Base-by-base conservation (phyloP, 176 grass and related monocot species). In the Tuctoria greenei region DNA sequence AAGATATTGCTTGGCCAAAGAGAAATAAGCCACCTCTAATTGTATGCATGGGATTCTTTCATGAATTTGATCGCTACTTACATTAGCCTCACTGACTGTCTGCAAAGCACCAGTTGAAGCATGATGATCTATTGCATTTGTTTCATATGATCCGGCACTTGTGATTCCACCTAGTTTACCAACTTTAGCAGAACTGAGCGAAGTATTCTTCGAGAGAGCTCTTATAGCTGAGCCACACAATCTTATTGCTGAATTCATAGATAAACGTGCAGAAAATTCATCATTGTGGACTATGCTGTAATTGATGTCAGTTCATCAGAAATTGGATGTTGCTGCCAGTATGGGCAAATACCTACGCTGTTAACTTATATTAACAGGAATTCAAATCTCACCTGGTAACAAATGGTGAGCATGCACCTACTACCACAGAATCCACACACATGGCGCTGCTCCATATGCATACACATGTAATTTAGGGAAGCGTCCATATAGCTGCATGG, bases 401-500 rank as follows among this genome's bases (percentile, higher is more conserved):
- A 84, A 92, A 97, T 11, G 59, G 73, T 71, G 84, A 93, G 64
- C 91, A 97, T 47, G 86, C 78, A 47, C 93, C 91, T 45, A 91
- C 94, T 68, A 93, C 73, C 67, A 84, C 69, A 24, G 78, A 87
- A 83, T 97, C 91, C n/a, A n/a, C 44, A 97, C 75, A 81, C 91
- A 97, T 67, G 94, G 94, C 14, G 90, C 91, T 4, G 86, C 64
- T 78, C 94, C 94, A 87, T 93, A 97, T 52, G 94, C 38, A 67
- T 93, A 97, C 6, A 97, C 94, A 81, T 88, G 94, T 45, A 97
- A 72, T 77, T 97, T 89, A 71, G 94, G 91, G 66, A 93, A 97
- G 42, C 38, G 84, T 26, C 86, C 61, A 42, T 93, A 93, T 49
- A 97, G 65, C 94, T 97, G 74, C 59, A 69, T 74, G 87, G 66